Base-by-base conservation (phyloP, 257 asterid species). In the Solanum chilense region DNA sequence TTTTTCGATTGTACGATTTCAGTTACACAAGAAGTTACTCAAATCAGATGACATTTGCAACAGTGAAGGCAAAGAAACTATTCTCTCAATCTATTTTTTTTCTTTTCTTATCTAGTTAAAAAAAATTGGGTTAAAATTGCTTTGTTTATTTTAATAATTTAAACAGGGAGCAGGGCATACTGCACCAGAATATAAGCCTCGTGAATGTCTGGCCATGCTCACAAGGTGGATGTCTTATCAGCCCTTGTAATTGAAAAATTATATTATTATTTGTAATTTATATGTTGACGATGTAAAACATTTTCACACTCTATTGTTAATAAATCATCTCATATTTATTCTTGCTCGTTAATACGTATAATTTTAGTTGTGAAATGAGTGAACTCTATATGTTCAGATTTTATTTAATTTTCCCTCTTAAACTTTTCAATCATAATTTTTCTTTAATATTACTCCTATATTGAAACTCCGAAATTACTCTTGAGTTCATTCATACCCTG, bases 41-140 rank as follows among this genome's bases (percentile, higher is more conserved):
- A 16, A 88, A 88, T 37, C 45, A 16, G 68, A 81, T 88, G 85
- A 88, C 87, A 44, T 88, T 86, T 88, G 90, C 88, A 29, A 88
- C 90, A 12, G 90, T 88, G 60, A 88, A 88, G 90, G 90, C 75
- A 86, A 70, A 85, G 41, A 31, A 68, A 52, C 18, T n/a, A 41
- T 20, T 42, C 20, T 33, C 41, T 33, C 2, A 15, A 35, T 18
- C 77, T 9, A 42, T 42, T 9, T 37, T 12, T 29, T 60, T 5
- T 1, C 12, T 20, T 58, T 7, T 20, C 66, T 62, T 62, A 62
- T 62, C 11, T 9, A 62, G 31, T 62, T 62, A 6, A 14, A 68
- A 25, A 14, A 13, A 68, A 7, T 12, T 27, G 10, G 21, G 75
- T 27, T 68, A 7, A 27, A 14, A 13, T 27, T 68, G 21, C 0